These are phyloP conservation scores for Xylariaceae sp. DNA, from an alignment of 2,329 filamentous ascomycete genomes.

Conservation along the genomic window DNA sequence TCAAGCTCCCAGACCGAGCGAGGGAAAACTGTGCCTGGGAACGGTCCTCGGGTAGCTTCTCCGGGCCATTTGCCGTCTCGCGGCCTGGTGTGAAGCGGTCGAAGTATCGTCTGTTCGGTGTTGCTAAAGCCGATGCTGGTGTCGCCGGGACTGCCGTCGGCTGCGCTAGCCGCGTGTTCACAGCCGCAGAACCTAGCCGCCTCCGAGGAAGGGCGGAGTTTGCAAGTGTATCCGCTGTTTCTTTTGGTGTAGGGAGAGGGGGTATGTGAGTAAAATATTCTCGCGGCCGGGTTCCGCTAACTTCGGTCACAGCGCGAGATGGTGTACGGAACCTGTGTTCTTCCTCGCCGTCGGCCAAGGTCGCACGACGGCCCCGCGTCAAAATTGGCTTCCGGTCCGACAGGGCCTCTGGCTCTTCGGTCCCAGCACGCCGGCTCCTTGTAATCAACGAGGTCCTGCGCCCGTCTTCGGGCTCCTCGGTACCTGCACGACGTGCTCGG, in stretches of 20 bases:
- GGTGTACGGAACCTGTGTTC: constrained; percentile 49
- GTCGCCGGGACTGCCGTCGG: constrained; percentile 24
- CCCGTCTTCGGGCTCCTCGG: constrained; percentile 48
- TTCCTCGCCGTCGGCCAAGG: constrained; percentile 45
- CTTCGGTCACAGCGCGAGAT: constrained; percentile 54
- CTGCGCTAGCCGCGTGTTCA: constrained; percentile 42
- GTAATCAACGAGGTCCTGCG: constrained; percentile 42
- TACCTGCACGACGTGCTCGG: constrained; percentile 42
- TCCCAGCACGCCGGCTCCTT: constrained; percentile 40
- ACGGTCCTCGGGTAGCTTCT: constrained; percentile 37
- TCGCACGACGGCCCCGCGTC: constrained; percentile 41
- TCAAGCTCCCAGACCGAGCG: constrained; percentile 43
- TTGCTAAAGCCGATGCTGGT: constrained; percentile 31
- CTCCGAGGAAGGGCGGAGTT: constrained; percentile 49
- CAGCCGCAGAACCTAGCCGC: constrained; percentile 44
- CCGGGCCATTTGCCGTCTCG: constrained; percentile 33
- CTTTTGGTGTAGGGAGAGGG: constrained; percentile 28
- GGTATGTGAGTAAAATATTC: constrained; percentile 37
- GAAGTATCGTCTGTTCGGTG: constrained; percentile 40
- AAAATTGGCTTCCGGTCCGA: constrained; percentile 38
- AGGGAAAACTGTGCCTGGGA: constrained; percentile 42
- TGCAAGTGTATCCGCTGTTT: constrained; percentile 29
- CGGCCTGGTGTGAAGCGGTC: constrained; percentile 41
- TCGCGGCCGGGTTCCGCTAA: constrained; percentile 35
- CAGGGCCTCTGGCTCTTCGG: constrained; percentile 42